Evolutionary conservation across 352 stramenopile species (phyloP), one percentile per base, ranked within the genome.

Genomic region (Phytophthora pistaciae): DNA sequence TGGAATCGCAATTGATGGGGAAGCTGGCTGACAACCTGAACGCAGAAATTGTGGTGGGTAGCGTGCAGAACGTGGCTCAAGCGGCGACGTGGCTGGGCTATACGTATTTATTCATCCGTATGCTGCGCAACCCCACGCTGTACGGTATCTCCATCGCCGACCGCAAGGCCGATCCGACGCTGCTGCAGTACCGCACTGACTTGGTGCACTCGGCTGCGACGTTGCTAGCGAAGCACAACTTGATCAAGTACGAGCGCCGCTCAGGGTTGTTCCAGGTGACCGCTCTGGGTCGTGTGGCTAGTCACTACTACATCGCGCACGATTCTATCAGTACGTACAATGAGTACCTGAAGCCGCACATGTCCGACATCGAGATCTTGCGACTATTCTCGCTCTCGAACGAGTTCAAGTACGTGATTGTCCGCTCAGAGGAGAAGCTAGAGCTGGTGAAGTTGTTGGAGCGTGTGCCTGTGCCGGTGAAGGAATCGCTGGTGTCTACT

Each of bases 341-440:
- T 74, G 91, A 99, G 69, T 98, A 99, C 68, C 79, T 99, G 66
- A 98, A 99, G 75, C 97, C 98, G 3, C 98, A 98, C 68, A 99
- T 99, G 98, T 98, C 96, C n/a, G 98, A 99, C 72, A 99, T 99
- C 82, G 98, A 99, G 70, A 91, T 99, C 27, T 90, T 99, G 59
- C 89, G 98, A n/a, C 75, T 99, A 9, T 99, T 99, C 70, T 98
- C 96, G 38, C 90, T 99, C 53, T 99, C 97, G 60, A 97, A 98
- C 67, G 98, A 99, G 83, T 99, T 99, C 83, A 94, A 96, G 68
- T 98, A 99, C 74, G 98, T 99, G 38, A 97, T 98, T 40, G 97
- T 99, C 10, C 91, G 98, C 6, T 95, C 98, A 11, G 98, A 99
- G 77, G 98, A 99, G 84, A 99, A 99, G 66, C 77, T 99, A 33